A percentile compares a stretch with the other conserved stretches of the same genome.
Evolutionary conservation across 768 basidiomycete species (phyloP).

Genomic region (Infundibulicybe gibba): DNA sequence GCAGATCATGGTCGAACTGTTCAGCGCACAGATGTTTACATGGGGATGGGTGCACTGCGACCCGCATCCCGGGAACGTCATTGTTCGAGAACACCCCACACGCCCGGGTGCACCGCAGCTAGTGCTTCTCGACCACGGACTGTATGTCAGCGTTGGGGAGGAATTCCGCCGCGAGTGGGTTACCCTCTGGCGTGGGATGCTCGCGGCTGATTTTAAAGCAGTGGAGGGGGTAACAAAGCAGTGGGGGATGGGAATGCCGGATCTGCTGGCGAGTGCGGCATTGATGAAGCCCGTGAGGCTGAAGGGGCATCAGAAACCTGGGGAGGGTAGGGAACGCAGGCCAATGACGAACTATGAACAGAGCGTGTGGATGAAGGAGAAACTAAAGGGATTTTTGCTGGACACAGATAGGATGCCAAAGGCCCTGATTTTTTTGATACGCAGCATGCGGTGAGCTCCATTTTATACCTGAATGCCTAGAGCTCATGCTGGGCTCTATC

Average conservation of each 20-base stretch:
- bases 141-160: slow-evolving; percentile 74
- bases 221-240: slow-evolving; percentile 46
- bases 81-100: slow-evolving; percentile 57
- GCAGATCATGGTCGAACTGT: slow-evolving; percentile 84
- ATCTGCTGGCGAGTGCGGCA: slow-evolving; percentile 71
- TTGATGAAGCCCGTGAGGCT: slow-evolving; percentile 59
- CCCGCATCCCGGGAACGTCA: slow-evolving; percentile 76
- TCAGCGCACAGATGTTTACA: slow-evolving; percentile 86
- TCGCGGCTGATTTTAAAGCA: slow-evolving; percentile 49
- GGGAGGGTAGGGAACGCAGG: slow-evolving; percentile 20
- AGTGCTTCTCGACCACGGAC: slow-evolving; percentile 88
- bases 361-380: slow-evolving; percentile 65
- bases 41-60: slow-evolving; percentile 91
- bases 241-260: slow-evolving; percentile 73
- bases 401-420: slow-evolving; percentile 83
- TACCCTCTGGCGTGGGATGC: slow-evolving; percentile 66
- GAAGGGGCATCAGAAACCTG: slow-evolving; percentile 27
- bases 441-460: slow-evolving; percentile 61
- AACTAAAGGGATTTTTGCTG: slow-evolving; percentile 57
- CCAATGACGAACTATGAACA: slow-evolving; percentile 63
- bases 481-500: background rate
- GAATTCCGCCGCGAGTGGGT: slow-evolving; percentile 76
- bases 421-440: slow-evolving; percentile 67
- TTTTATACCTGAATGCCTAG: background rate
- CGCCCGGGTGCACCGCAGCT: slow-evolving; percentile 49